Evolutionary conservation across 106 monocot genomes (phyloP).

Genomic region (Apostasia ramifera): DNA sequence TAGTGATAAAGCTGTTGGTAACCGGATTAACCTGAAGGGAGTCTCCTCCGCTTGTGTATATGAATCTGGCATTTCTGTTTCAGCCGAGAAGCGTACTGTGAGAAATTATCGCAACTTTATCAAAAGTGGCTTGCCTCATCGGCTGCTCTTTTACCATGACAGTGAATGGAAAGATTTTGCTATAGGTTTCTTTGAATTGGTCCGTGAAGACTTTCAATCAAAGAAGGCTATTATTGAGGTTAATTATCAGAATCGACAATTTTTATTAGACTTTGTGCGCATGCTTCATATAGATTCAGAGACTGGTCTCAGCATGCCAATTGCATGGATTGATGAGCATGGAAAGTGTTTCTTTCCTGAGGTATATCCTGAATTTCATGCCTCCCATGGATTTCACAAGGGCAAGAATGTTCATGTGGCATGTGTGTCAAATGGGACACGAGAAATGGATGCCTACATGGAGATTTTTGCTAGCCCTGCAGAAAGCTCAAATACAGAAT

Average conservation of each 20-base stretch:
- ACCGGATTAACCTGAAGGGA: slow-evolving; percentile 27
- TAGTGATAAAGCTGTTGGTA: slow-evolving; percentile 16
- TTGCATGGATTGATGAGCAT: slow-evolving; percentile 80
- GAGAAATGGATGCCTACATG: slow-evolving; percentile 10
- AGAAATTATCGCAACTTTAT: slow-evolving; percentile 61
- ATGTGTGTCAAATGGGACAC: slow-evolving; percentile 25
- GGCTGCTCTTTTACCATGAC: slow-evolving; percentile 45
- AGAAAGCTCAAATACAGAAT: slow-evolving; percentile 67
- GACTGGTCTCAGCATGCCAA: slow-evolving; percentile 40
- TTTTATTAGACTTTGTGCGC: slow-evolving; percentile 74
- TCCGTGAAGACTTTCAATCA: slow-evolving; percentile 38
- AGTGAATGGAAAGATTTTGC: slow-evolving; percentile 75
- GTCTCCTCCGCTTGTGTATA: neutral
- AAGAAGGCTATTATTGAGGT: slow-evolving; percentile 66
- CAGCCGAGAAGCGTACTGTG: slow-evolving; percentile 17
- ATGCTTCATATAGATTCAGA: slow-evolving; percentile 53
- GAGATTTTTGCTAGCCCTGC: slow-evolving; percentile 27
- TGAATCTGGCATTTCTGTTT: slow-evolving; percentile 3
- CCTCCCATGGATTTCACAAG: slow-evolving; percentile 11
- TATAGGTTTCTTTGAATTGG: slow-evolving; percentile 23
- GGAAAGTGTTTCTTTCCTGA: slow-evolving; percentile 55
- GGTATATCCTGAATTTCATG: slow-evolving; percentile 17
- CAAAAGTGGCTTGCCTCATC: slow-evolving; percentile 57
- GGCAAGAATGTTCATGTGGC: slow-evolving; percentile 13
- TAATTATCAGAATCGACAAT: slow-evolving; percentile 23